Evolutionary conservation across 2,329 filamentous ascomycete genomes (phyloP), one percentile per base, ranked within the genome.

Genomic region (Trichoderma afroharzianum): DNA sequence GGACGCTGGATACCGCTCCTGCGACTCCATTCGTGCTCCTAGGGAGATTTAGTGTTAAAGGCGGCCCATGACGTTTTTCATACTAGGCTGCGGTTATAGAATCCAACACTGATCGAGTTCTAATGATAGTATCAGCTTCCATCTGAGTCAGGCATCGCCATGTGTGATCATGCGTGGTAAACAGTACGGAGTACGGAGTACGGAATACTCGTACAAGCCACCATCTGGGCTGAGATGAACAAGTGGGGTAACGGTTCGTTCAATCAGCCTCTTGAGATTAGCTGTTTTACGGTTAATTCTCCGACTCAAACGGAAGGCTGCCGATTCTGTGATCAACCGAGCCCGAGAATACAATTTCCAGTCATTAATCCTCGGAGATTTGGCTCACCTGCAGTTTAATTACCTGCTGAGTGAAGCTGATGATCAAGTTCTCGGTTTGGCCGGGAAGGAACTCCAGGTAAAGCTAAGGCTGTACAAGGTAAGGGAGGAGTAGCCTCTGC

Each of bases 171-270:
- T 24, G 57, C 11, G 24, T 50, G 26, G 12, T 15, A 6, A 18
- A n/a, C 50, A 50, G 28, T n/a, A n/a, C 28, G 28, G 28, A 33
- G 28, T n/a, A n/a, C 28, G 28, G 28, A 33, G 12, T 62, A n/a
- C 15, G 39, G 39, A 43, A 43, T 43, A 43, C 39, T 43, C 39
- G 39, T 43, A 30, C 21, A 50, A 69, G 21, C 50, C 50, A 39
- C n/a, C 50, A 21, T 50, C 39, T 68, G 57, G 53, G 36, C 9
- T 61, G 36, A 53, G 67, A 69, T 69, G 67, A 69, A 69, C 67
- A 69, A 69, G 67, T 69, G 67, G 67, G 67, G 67, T 69, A 62
- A 24, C 55, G 33, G 53, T 21, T 50, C 28, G n/a, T 43, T 67
- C 43, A 21, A 50, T 50, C 14, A 47, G n/a, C 39, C 21, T n/a